These are phyloP conservation scores for Fusarium xylarioides DNA, from an alignment of 2,329 filamentous ascomycete species.

Conservation along the genomic window DNA sequence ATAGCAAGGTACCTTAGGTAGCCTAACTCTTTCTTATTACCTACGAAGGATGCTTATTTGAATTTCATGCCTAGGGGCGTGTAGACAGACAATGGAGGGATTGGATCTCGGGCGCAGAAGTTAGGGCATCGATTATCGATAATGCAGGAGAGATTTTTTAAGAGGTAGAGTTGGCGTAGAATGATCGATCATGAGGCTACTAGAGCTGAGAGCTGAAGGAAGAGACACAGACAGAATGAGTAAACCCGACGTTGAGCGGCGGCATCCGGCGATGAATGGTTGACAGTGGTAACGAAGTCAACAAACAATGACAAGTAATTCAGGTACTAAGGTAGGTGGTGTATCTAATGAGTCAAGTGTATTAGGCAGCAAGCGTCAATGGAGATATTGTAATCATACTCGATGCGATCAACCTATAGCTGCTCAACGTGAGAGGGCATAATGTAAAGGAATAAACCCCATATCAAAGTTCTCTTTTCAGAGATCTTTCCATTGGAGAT, in stretches of 20 bases:
- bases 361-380: slow-evolving; percentile 1
- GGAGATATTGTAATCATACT: neutral
- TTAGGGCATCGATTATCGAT: neutral
- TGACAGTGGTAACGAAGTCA: neutral
- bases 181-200: neutral
- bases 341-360: slow-evolving; percentile 3
- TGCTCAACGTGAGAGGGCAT: neutral
- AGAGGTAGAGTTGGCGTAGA: neutral
- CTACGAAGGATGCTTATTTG: neutral
- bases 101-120: neutral
- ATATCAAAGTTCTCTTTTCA: neutral
- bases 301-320: slow-evolving; percentile 5
- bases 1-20: neutral
- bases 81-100: neutral
- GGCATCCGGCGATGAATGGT: slow-evolving; percentile 7
- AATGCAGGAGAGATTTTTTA: neutral
- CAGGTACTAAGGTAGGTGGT: neutral
- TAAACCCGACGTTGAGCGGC: slow-evolving; percentile 23
- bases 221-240: slow-evolving; percentile 9
- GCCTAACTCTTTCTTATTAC: neutral
- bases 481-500: neutral
- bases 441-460: neutral
- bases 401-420: neutral
- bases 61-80: slow-evolving; percentile 8
- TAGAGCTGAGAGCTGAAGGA: neutral